A percentile compares a stretch with the other conserved stretches of the same genome.
Conservation (phyloP, 2,329 filamentous ascomycete species). For the Epichloe gansuensis region DNA sequence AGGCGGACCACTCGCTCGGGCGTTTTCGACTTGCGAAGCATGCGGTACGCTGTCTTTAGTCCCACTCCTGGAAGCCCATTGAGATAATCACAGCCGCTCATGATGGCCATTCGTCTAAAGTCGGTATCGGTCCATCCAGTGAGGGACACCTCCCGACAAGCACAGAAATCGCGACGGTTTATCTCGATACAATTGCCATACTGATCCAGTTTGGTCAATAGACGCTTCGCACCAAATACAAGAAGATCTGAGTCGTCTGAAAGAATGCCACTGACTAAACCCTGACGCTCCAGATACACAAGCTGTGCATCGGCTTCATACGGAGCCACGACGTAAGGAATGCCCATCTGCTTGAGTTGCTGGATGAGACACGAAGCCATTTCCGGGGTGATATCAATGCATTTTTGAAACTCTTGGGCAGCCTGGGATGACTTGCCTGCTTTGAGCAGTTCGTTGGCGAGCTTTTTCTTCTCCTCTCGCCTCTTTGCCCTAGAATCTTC, state of each 20-base stretch:
- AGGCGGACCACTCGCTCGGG: conserved; percentile 71
- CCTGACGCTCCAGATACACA: conserved; percentile 80
- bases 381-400: conserved; percentile 86
- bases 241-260: conserved; percentile 95
- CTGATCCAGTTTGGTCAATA: conserved; percentile 88
- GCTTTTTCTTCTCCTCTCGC: conserved; percentile 62
- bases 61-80: conserved; percentile 73
- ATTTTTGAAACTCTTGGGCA: conserved; percentile 79
- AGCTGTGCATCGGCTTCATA: conserved; percentile 98
- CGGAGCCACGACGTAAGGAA: conserved; percentile 86
- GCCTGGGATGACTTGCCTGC: conserved; percentile 73
- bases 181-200: conserved; percentile 90
- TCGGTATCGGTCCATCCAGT: conserved; percentile 86
- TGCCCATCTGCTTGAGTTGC: conserved; percentile 65
- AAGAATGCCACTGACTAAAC: conserved; percentile 73
- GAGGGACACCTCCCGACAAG: conserved; percentile 76
- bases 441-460: conserved; percentile 66
- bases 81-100: conserved; percentile 96
- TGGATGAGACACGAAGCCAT: conserved; percentile 92
- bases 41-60: conserved; percentile 82
- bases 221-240: conserved; percentile 82
- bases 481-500: conserved; percentile 65
- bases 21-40: conserved; percentile 80
- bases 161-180: conserved; percentile 75
- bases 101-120: conserved; percentile 89